Conservation (phyloP, 2,329 filamentous ascomycete genomes). For the Diaporthe amygdali region DNA sequence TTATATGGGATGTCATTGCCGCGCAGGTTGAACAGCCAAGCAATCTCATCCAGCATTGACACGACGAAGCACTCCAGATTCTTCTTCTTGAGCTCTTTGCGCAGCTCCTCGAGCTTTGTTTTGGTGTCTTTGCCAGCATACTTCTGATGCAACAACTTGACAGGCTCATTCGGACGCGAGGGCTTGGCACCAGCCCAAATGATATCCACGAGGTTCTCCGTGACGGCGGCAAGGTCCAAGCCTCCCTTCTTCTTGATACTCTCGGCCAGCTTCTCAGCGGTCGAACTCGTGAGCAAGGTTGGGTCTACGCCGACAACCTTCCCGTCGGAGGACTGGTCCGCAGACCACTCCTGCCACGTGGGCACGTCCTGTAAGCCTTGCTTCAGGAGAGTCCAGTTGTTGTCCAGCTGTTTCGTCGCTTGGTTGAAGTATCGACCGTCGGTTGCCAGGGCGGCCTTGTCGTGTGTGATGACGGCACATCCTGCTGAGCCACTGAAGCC, state of each 20-base stretch:
- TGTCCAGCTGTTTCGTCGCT: slow-evolving; percentile 86
- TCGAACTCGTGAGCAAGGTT: slow-evolving; percentile 74
- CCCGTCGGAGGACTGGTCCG: slow-evolving; percentile 83
- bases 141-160: slow-evolving; percentile 73
- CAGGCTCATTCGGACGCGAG: slow-evolving; percentile 73
- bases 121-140: slow-evolving; percentile 84
- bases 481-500: slow-evolving; percentile 96
- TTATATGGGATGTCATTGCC: slow-evolving; percentile 97
- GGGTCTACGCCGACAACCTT: slow-evolving; percentile 93
- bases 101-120: slow-evolving; percentile 82
- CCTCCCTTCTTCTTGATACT: slow-evolving; percentile 89
- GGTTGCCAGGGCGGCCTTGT: slow-evolving; percentile 88
- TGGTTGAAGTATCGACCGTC: slow-evolving; percentile 99
- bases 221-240: slow-evolving; percentile 73
- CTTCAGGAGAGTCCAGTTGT: slow-evolving; percentile 91
- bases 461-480: slow-evolving; percentile 84
- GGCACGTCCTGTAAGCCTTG: slow-evolving; percentile 92
- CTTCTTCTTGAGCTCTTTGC: slow-evolving; percentile 91
- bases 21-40: slow-evolving; percentile 97
- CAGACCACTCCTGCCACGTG: slow-evolving; percentile 96
- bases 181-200: slow-evolving; percentile 85
- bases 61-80: slow-evolving; percentile 87
- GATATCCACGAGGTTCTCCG: slow-evolving; percentile 85
- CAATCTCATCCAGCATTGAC: slow-evolving; percentile 94
- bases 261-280: slow-evolving; percentile 74